Conservation (phyloP, 2,329 filamentous ascomycete species). For the Colletotrichum costaricense region DNA sequence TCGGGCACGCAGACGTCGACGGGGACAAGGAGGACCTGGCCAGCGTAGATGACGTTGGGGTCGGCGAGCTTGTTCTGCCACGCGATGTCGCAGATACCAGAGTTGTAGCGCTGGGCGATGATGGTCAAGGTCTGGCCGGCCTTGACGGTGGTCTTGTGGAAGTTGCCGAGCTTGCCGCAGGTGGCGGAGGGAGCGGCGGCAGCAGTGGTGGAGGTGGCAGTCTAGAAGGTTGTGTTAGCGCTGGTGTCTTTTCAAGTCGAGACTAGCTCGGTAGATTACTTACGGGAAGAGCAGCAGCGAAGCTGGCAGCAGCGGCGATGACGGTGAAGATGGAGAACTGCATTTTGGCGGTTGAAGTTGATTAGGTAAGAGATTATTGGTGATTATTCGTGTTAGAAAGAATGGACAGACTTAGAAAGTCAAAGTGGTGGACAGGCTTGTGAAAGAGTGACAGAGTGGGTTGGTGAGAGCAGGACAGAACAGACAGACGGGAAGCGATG, state of each 20-base stretch:
- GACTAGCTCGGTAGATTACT: neutral
- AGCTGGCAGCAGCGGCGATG: constrained; percentile 9
- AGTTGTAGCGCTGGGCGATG: constrained; percentile 17
- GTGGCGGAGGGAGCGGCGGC: neutral
- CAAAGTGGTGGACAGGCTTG: neutral
- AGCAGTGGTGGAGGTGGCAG: neutral
- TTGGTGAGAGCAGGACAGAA: neutral
- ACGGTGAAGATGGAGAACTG: constrained; percentile 16
- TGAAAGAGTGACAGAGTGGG: constrained; percentile 6
- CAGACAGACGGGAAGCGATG: neutral
- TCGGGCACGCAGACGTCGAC: constrained; percentile 12
- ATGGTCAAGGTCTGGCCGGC: neutral
- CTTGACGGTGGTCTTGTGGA: constrained; percentile 23
- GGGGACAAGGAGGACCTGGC: constrained; percentile 11
- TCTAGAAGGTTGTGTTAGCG: neutral
- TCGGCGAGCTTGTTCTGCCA: constrained; percentile 9
- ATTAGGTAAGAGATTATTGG: neutral
- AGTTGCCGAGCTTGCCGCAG: constrained; percentile 7
- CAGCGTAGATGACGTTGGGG: constrained; percentile 12
- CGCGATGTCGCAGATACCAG: constrained; percentile 24
- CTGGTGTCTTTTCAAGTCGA: neutral
- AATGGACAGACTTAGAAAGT: neutral
- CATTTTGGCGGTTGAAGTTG: neutral
- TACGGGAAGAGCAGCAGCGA: constrained; percentile 12
- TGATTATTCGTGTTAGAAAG: neutral